Percentiles rank a stretch among this genome's conserved stretches.
These are phyloP conservation scores for Taphrina communis DNA, from an alignment of 1,139 yeast species.

Conservation along the genomic window DNA sequence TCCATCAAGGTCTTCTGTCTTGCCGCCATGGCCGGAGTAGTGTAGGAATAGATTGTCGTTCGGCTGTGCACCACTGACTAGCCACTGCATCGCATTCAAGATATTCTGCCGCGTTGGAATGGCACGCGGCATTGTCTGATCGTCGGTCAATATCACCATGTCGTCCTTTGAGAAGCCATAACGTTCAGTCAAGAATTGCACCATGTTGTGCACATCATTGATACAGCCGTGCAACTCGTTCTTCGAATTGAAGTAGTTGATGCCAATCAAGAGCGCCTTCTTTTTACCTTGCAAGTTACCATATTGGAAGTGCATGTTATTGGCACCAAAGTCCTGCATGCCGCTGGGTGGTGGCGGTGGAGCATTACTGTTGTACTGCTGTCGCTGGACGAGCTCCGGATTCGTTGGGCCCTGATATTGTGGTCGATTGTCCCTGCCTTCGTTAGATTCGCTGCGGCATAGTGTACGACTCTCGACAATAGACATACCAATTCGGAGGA, in stretches of 20 bases:
- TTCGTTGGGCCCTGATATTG: constrained; percentile 28
- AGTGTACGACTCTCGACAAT: background rate
- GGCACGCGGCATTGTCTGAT: constrained; percentile 68
- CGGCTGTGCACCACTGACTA: constrained; percentile 80
- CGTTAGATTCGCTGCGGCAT: background rate
- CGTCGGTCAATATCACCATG: constrained; percentile 75
- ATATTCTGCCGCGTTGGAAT: constrained; percentile 81
- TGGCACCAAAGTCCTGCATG: constrained; percentile 32
- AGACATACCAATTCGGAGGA: constrained; percentile 36
- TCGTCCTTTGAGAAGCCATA: constrained; percentile 77
- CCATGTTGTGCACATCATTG: constrained; percentile 63
- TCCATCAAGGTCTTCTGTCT: constrained; percentile 76
- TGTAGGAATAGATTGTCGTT: constrained; percentile 61
- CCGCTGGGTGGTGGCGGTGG: constrained; percentile 7
- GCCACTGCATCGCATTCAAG: constrained; percentile 88
- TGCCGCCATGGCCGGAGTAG: constrained; percentile 94
- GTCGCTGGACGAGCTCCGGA: constrained; percentile 25
- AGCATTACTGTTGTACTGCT: constrained; percentile 1
- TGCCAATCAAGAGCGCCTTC: constrained; percentile 85
- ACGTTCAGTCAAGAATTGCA: constrained; percentile 54
- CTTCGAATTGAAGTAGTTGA: constrained; percentile 78
- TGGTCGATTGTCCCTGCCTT: constrained; percentile 23
- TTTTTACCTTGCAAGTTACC: constrained; percentile 76
- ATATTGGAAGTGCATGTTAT: constrained; percentile 59
- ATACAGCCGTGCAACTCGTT: constrained; percentile 83